Conservation (phyloP, 495 filamentous ascomycete species). For the Tuber brumale region DNA sequence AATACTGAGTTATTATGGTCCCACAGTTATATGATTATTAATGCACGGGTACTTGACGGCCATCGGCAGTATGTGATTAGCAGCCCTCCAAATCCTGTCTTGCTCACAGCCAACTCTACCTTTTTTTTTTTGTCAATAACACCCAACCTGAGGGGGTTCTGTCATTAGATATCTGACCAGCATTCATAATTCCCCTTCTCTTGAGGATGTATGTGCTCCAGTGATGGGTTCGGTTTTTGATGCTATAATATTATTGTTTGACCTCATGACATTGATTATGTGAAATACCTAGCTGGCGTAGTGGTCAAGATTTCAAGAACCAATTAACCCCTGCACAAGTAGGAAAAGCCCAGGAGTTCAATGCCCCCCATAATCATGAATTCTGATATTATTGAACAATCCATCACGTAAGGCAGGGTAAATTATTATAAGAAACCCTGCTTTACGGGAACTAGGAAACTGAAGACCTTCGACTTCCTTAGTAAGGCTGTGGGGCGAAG, state of each 20-base stretch:
- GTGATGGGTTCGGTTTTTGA: neutral
- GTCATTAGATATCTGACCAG: neutral
- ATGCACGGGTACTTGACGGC: neutral
- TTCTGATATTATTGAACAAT: too few species aligned
- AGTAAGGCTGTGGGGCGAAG: neutral
- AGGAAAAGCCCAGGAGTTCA: neutral
- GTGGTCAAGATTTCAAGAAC: neutral
- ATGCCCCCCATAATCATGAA: too few species aligned
- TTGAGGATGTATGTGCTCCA: neutral
- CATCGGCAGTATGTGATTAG: neutral
- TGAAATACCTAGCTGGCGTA: neutral
- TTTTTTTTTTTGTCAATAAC: neutral
- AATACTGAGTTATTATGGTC: neutral
- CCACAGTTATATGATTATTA: neutral
- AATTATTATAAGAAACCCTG: too few species aligned
- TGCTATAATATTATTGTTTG: neutral
- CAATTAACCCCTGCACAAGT: neutral
- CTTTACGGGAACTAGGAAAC: neutral
- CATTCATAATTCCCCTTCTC: neutral
- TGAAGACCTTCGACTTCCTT: neutral
- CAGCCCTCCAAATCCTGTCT: neutral
- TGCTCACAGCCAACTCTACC: neutral
- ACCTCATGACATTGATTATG: neutral
- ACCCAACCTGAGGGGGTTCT: neutral
- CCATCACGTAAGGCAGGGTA: too few species aligned